Evolutionary conservation across 2,329 filamentous ascomycete species (phyloP).

Genomic region (Chalara sp.): DNA sequence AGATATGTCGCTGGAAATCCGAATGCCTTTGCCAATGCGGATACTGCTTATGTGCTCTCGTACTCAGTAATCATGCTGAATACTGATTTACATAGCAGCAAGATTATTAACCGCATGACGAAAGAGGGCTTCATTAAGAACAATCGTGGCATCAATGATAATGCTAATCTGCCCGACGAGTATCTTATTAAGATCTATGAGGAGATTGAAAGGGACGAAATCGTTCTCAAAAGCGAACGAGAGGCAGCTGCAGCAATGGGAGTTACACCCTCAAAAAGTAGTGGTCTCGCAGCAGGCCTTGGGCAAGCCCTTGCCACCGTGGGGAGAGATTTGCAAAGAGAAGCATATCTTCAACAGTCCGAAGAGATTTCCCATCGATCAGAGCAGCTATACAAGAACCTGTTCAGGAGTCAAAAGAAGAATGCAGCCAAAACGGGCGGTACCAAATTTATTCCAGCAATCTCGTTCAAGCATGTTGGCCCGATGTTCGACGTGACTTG

Average conservation of each 20-base stretch:
- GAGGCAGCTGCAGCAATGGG: constrained; percentile 81
- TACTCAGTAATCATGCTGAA: constrained; percentile 98
- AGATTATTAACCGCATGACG: constrained; percentile 81
- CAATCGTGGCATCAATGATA: constrained; percentile 97
- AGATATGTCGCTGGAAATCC: constrained; percentile 92
- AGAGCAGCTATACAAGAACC: constrained; percentile 84
- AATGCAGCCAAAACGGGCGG: constrained; percentile 62
- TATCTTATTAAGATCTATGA: constrained; percentile 88
- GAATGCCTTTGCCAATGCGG: constrained; percentile 95
- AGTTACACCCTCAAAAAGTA: constrained; percentile 47
- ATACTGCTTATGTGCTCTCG: constrained; percentile 91
- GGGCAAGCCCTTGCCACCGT: constrained; percentile 88
- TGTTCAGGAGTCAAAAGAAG: constrained; percentile 82
- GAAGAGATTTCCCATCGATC: constrained; percentile 76
- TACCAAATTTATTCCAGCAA: constrained; percentile 81
- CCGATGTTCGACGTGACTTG: constrained; percentile 99
- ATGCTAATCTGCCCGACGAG: constrained; percentile 84
- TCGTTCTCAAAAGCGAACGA: constrained; percentile 87
- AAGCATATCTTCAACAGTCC: constrained; percentile 90
- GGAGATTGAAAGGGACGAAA: constrained; percentile 86
- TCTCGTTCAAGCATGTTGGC: constrained; percentile 88
- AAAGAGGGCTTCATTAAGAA: constrained; percentile 99
- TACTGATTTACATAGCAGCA: constrained; percentile 87
- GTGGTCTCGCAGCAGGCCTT: constrained; percentile 72
- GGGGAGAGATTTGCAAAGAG: constrained; percentile 82